Evolutionary conservation across 805 yeast genomes (phyloP).

Genomic region (Hanseniaspora valbyensis): DNA sequence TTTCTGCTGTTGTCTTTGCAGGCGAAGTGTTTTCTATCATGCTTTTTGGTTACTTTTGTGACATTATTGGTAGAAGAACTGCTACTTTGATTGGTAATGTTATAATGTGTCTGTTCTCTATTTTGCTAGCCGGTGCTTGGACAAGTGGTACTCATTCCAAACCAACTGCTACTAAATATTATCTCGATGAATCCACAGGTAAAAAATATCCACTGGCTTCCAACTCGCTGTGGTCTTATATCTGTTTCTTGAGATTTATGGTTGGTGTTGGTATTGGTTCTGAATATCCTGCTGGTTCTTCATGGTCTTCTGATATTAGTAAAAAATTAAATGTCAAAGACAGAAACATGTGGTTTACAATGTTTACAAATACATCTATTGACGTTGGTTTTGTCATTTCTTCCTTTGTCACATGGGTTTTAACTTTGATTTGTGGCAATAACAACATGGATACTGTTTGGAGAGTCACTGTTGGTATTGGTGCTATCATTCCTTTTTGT

Average conservation of each 20-base stretch:
- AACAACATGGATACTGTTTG: conserved; percentile 71
- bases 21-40: conserved; percentile 88
- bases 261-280: conserved; percentile 90
- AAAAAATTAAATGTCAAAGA: conserved; percentile 79
- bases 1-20: conserved; percentile 78
- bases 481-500: conserved; percentile 76
- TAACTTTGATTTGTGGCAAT: conserved; percentile 69
- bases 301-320: conserved; percentile 87
- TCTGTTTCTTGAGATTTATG: conserved; percentile 45
- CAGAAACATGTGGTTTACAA: conserved; percentile 78
- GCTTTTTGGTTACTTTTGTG: conserved; percentile 68
- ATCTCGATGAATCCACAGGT: conserved; percentile 72
- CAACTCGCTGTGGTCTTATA: conserved; percentile 10
- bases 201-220: conserved; percentile 28
- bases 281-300: conserved; percentile 80
- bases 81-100: conserved; percentile 75
- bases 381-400: conserved; percentile 77
- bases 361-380: conserved; percentile 84
- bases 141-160: conserved; percentile 50
- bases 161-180: conserved; percentile 45
- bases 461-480: conserved; percentile 84
- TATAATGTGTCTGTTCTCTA: conserved; percentile 67
- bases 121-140: conserved; percentile 79
- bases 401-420: conserved; percentile 74
- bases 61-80: conserved; percentile 63